phyloP scores from a whole-genome alignment of 2,329 filamentous ascomycete species.

The Ilyonectria destructans region DNA sequence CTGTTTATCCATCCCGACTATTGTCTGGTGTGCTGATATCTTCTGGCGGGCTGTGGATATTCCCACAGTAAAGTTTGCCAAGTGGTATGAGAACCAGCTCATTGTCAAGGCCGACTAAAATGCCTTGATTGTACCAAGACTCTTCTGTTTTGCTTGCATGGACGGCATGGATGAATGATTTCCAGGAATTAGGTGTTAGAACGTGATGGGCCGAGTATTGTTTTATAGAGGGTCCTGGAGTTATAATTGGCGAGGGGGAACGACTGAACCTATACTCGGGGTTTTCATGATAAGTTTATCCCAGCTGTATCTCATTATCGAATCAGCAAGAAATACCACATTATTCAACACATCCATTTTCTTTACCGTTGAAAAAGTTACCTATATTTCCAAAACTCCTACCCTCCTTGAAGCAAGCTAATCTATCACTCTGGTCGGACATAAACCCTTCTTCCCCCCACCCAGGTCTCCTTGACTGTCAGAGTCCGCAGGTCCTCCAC shows the following conservation, averaged over 20 bases:
- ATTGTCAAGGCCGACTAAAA: slow-evolving; percentile 51
- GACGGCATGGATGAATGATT: neutral
- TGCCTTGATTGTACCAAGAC: slow-evolving; percentile 2
- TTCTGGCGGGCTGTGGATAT: slow-evolving; percentile 56
- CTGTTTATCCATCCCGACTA: slow-evolving; percentile 64
- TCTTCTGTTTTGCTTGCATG: neutral
- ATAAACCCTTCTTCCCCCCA: slow-evolving; percentile 71
- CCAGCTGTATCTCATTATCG: no score
- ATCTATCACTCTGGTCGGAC: slow-evolving; percentile 18
- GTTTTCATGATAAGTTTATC: no score
- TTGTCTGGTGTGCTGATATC: slow-evolving; percentile 69
- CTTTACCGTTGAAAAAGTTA: no score
- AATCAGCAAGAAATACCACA: no score
- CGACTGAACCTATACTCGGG: no score
- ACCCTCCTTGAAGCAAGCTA: neutral
- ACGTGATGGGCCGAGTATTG: neutral
- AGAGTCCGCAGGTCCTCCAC: slow-evolving; percentile 69
- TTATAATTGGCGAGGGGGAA: neutral
- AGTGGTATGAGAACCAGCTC: slow-evolving; percentile 68
- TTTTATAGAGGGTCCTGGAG: neutral
- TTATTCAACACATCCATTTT: no score
- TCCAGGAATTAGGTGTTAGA: neutral
- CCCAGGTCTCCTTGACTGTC: slow-evolving; percentile 78
- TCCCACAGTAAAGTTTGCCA: slow-evolving; percentile 70
- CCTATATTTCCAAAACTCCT: neutral